phyloP scores from a whole-genome alignment of 768 basidiomycete species.

The Chalciporus piperatus region DNA sequence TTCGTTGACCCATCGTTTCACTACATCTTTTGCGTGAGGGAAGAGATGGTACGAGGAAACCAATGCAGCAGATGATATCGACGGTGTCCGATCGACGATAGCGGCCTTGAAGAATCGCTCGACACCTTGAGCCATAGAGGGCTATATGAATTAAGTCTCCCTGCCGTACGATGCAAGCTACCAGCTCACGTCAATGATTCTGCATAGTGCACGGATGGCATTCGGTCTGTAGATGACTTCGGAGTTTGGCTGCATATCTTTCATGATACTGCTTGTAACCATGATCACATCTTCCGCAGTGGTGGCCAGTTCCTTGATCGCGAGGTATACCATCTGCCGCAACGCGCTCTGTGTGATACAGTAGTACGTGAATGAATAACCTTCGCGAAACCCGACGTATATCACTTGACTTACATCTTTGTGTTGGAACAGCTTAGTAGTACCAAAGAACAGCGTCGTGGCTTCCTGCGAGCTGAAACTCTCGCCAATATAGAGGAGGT shows the following conservation, averaged over 20 bases:
- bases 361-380: constrained; percentile 8
- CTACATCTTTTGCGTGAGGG: constrained; percentile 90
- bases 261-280: constrained; percentile 99
- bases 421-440: constrained; percentile 98
- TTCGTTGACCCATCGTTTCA: constrained; percentile 99
- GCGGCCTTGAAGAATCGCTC: constrained; percentile 99
- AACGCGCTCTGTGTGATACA: constrained; percentile 68
- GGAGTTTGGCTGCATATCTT: constrained; percentile 99
- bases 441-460: constrained; percentile 97
- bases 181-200: constrained; percentile 89
- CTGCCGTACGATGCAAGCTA: constrained; percentile 35
- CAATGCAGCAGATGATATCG: constrained; percentile 93
- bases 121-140: constrained; percentile 98
- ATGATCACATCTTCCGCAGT: constrained; percentile 99
- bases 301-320: constrained; percentile 94
- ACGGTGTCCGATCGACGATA: constrained; percentile 94
- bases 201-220: constrained; percentile 91
- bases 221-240: constrained; percentile 99
- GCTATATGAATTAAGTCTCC: constrained; percentile 44
- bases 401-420: constrained; percentile 78
- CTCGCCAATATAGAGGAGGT: constrained; percentile 95
- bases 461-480: constrained; percentile 94
- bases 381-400: neutral
- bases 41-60: constrained; percentile 97
- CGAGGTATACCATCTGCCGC: constrained; percentile 96